Evolutionary conservation across 495 filamentous ascomycete genomes (phyloP).

Genomic region (Niebla homalea): DNA sequence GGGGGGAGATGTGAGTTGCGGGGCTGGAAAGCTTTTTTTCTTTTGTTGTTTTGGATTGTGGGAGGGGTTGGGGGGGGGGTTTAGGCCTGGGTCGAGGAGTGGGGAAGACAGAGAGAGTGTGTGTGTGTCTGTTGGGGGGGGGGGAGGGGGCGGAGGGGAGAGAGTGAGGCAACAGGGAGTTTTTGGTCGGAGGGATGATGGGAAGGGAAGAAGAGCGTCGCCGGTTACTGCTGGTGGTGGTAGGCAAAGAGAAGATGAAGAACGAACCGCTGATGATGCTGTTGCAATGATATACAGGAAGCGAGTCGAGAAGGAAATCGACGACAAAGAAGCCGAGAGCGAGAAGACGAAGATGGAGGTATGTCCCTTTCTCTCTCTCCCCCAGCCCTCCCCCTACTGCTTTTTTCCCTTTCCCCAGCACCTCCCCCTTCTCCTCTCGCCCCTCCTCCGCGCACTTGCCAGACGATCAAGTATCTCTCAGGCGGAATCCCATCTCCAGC

Average conservation of each 20-base stretch:
- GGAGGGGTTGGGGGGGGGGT: no score
- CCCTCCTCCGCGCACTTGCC: background rate
- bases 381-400: background rate
- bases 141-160: background rate
- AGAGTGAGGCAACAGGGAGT: background rate
- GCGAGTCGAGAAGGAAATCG: conserved; percentile 69
- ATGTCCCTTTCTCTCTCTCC: background rate
- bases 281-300: conserved; percentile 38
- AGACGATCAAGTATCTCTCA: background rate
- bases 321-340: conserved; percentile 62
- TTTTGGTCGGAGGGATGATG: no score
- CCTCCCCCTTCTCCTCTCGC: no score
- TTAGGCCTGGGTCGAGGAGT: background rate
- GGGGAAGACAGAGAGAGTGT: no score
- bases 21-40: background rate
- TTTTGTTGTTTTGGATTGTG: no score
- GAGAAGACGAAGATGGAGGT: conserved; percentile 71
- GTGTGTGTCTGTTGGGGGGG: no score
- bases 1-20: conserved; percentile 70
- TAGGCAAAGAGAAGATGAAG: background rate
- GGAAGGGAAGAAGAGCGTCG: no score
- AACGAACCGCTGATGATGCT: background rate
- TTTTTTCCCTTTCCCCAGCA: background rate
- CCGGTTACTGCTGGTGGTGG: background rate
- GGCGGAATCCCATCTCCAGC: background rate